Evolutionary conservation across 2,329 filamentous ascomycete species (phyloP).

Genomic region (Alternaria tenuissima): DNA sequence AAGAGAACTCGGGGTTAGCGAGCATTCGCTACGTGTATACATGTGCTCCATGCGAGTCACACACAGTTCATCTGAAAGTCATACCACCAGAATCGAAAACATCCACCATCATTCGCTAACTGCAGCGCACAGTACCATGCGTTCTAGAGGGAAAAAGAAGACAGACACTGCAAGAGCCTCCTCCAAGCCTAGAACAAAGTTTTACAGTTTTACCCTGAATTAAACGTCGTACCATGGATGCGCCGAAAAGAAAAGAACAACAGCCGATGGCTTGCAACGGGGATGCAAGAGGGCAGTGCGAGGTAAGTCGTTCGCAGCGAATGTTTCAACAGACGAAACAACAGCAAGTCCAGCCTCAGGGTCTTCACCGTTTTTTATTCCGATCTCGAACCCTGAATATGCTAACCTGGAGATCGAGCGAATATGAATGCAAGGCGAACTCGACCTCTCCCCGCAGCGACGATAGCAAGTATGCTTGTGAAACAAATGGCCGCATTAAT

Average conservation of each 20-base stretch:
- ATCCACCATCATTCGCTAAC: neutral
- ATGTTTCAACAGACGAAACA: neutral
- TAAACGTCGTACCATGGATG: neutral
- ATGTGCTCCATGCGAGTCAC: neutral
- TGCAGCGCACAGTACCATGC: slow-evolving; percentile 3
- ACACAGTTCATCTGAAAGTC: neutral
- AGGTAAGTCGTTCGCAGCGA: slow-evolving; percentile 4
- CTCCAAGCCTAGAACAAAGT: neutral
- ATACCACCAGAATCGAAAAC: neutral
- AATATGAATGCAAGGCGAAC: neutral
- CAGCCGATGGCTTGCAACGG: neutral
- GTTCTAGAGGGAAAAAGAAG: slow-evolving; percentile 1
- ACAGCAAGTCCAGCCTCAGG: neutral
- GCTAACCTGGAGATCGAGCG: neutral
- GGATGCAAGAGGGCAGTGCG: slow-evolving; percentile 1
- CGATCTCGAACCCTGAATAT: neutral
- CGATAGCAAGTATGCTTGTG: neutral
- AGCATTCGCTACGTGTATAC: neutral
- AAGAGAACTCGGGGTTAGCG: neutral
- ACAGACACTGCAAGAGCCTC: neutral
- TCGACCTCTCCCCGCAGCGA: neutral
- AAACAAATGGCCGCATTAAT: neutral
- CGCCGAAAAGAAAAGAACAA: neutral
- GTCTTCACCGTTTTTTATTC: neutral
- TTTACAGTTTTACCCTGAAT: neutral